Conservation (phyloP, 805 yeast genomes). For the Starmerella stigmatis region DNA sequence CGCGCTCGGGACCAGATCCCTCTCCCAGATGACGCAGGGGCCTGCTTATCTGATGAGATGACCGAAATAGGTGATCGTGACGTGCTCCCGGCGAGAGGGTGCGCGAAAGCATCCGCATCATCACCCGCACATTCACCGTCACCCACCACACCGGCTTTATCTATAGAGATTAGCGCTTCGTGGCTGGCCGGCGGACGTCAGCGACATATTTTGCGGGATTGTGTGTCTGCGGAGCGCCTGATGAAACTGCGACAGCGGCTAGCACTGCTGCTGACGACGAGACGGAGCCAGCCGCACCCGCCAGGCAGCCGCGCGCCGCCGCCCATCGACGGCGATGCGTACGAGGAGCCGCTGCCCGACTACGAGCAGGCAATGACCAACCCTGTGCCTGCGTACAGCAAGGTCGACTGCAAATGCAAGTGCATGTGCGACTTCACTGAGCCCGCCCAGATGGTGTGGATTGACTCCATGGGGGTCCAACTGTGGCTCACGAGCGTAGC, state of each 20-base stretch:
- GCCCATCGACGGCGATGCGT: background rate
- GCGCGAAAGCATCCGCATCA: no score
- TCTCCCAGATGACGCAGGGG: no score
- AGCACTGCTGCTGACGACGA: background rate
- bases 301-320: background rate
- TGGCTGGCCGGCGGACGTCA: no score
- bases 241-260: slow-evolving; percentile 7
- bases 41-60: no score
- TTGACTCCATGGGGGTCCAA: slow-evolving; percentile 1
- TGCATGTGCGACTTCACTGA: background rate
- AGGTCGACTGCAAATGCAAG: background rate
- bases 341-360: slow-evolving; percentile 2
- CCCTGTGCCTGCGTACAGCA: slow-evolving; percentile 2
- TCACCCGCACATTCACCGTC: no score
- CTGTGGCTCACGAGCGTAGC: background rate
- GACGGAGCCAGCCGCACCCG: background rate
- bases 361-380: slow-evolving; percentile 2
- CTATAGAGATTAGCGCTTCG: no score
- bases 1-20: no score
- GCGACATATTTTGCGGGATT: no score
- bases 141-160: no score
- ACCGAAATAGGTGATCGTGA: no score
- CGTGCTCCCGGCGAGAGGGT: no score
- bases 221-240: background rate
- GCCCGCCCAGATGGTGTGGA: background rate